Conservation (phyloP, 1,284 basidiomycete genomes). For the Apiotrichum sp. region DNA sequence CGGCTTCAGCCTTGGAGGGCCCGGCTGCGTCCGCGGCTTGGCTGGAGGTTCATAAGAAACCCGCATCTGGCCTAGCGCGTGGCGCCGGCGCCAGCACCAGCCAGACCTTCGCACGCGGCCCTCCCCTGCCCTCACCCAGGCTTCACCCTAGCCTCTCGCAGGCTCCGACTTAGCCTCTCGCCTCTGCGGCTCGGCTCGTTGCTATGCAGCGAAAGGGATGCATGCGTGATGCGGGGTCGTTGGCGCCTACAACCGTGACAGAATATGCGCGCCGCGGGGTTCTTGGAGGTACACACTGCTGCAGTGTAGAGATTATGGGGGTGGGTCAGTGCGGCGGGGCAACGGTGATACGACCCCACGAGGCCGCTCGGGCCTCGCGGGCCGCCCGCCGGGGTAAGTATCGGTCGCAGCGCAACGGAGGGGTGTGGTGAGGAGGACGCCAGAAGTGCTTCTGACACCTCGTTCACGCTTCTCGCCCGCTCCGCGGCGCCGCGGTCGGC, state of each 20-base stretch:
- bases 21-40: no score
- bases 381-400: no score
- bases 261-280: conserved; percentile 1
- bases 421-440: no score
- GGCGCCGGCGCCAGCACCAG: no score
- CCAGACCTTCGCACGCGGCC: no score
- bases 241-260: conserved; percentile 13
- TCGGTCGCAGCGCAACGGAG: no score
- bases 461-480: neutral
- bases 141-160: neutral
- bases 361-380: no score
- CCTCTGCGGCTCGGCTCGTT: neutral
- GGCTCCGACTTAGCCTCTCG: neutral
- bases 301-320: neutral
- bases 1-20: no score
- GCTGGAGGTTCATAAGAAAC: no score
- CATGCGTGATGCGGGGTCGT: conserved; percentile 11
- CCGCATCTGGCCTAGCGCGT: no score
- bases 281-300: neutral
- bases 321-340: conserved; percentile 1
- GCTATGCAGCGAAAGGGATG: conserved; percentile 11
- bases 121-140: no score
- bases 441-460: neutral
- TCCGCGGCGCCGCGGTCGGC: neutral
- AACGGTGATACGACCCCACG: no score